Conservation (phyloP, 306 rosid species). For the Cucurbita pepo region DNA sequence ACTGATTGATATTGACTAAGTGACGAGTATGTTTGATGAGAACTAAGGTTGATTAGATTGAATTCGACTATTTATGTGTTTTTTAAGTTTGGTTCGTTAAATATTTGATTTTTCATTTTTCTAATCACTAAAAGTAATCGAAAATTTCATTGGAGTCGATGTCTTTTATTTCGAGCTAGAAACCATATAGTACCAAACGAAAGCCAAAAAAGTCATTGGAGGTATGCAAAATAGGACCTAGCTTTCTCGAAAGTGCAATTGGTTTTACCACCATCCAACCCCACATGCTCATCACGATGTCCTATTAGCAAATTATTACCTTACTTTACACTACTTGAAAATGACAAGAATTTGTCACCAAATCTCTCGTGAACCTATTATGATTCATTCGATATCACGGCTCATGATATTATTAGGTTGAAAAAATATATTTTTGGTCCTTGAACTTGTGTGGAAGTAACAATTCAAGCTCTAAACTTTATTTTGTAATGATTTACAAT, state of each 20-base stretch:
- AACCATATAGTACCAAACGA: background rate
- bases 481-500: too few species aligned
- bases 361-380: too few species aligned
- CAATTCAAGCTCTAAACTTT: too few species aligned
- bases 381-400: background rate
- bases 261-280: background rate
- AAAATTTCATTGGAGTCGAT: background rate
- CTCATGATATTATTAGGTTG: background rate
- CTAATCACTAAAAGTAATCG: background rate
- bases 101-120: background rate
- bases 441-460: background rate
- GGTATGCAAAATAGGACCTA: background rate
- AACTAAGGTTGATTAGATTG: background rate
- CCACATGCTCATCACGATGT: background rate
- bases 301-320: background rate
- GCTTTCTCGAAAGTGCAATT: conserved; percentile 1
- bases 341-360: too few species aligned
- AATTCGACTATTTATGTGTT: background rate
- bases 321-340: background rate
- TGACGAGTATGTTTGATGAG: background rate
- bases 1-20: too few species aligned
- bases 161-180: background rate
- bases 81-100: background rate
- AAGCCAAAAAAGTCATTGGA: background rate
- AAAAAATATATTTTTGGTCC: background rate